Evolutionary conservation across 805 yeast species (phyloP).

Genomic region (Candida ficus): DNA sequence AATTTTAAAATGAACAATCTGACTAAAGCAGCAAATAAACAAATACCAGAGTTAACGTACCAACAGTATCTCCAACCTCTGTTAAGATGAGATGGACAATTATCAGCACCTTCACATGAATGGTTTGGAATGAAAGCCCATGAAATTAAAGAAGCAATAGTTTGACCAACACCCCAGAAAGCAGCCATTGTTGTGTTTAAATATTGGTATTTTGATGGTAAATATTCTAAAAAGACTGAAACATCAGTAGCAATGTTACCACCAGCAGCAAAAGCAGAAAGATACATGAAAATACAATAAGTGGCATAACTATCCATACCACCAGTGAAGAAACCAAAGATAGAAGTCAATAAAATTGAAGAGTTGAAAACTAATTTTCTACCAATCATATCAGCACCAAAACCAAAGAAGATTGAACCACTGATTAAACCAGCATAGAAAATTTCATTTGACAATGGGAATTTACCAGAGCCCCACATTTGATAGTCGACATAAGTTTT

Average conservation of each 20-base stretch:
- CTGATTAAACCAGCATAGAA: conserved; percentile 43
- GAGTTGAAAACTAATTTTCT: conserved; percentile 43
- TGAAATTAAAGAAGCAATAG: conserved; percentile 42
- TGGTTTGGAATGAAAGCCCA: conserved; percentile 49
- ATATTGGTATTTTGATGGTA: conserved; percentile 46
- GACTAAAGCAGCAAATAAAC: conserved; percentile 40
- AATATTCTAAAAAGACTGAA: conserved; percentile 43
- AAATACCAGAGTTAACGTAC: conserved; percentile 47
- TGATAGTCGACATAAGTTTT: conserved; percentile 41
- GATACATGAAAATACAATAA: conserved; percentile 42
- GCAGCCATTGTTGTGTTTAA: conserved; percentile 44
- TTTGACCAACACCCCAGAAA: conserved; percentile 58
- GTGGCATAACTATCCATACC: conserved; percentile 42
- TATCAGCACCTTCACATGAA: conserved; percentile 36
- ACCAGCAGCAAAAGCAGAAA: conserved; percentile 42
- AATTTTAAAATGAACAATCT: conserved; percentile 39
- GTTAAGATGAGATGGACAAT: conserved; percentile 41
- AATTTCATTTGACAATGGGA: conserved; percentile 39
- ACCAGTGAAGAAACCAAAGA: conserved; percentile 46
- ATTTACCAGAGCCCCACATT: conserved; percentile 31
- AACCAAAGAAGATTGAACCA: conserved; percentile 48
- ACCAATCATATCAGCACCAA: conserved; percentile 46
- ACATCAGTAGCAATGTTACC: conserved; percentile 51
- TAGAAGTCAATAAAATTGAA: conserved; percentile 39
- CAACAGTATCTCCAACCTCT: conserved; percentile 58